These are phyloP conservation scores for Coprinellus micaceus DNA, from an alignment of 768 basidiomycete species.

Conservation along the genomic window DNA sequence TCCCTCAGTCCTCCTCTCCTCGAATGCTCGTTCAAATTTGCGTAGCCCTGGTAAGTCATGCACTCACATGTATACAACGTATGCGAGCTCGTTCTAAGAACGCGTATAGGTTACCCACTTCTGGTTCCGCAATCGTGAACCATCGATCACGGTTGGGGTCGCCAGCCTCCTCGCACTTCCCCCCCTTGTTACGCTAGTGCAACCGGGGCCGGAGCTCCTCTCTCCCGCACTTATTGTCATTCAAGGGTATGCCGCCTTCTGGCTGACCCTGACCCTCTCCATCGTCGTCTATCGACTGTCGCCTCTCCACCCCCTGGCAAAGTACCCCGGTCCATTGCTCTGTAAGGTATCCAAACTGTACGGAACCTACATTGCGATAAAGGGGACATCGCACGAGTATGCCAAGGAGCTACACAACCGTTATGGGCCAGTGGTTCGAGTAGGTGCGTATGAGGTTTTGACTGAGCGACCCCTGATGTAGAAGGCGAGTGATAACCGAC, in stretches of 20 bases:
- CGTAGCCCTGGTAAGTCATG: constrained; percentile 10
- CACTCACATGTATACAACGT: too few relatives aligned
- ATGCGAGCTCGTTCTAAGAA: too few relatives aligned
- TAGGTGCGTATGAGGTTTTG: constrained; percentile 25
- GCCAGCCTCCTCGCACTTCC: background rate
- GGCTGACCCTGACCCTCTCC: background rate
- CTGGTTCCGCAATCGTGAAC: constrained; percentile 16
- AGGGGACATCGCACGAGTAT: constrained; percentile 26
- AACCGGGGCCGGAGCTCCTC: background rate
- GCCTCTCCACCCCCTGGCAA: constrained; percentile 35
- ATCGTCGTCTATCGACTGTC: constrained; percentile 31
- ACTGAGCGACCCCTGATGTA: constrained; percentile 3
- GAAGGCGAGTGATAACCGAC: background rate
- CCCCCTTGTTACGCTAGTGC: background rate
- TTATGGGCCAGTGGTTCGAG: constrained; percentile 35
- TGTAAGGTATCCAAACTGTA: constrained; percentile 25
- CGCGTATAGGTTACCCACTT: constrained; percentile 10
- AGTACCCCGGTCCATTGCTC: constrained; percentile 34
- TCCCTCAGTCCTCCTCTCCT: too few relatives aligned
- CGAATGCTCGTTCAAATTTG: too few relatives aligned
- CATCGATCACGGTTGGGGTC: background rate
- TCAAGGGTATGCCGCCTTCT: background rate
- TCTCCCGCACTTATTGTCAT: too few relatives aligned
- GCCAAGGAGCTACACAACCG: constrained; percentile 24
- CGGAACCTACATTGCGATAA: constrained; percentile 16